Evolutionary conservation across 495 filamentous ascomycete genomes (phyloP), one percentile per base, ranked within the genome.

Genomic region (Penicillium taxi): DNA sequence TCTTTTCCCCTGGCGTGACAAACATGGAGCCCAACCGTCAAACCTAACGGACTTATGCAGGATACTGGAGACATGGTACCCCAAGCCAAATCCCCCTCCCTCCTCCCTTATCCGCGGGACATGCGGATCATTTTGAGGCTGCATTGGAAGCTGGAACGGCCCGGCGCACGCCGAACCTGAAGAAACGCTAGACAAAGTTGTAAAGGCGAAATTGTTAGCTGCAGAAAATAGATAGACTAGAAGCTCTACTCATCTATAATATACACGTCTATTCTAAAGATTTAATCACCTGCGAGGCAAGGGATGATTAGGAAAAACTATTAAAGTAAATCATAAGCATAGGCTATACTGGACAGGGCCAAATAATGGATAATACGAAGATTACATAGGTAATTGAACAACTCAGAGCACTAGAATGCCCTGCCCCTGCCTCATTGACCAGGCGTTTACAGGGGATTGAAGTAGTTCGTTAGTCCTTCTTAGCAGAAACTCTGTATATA

Each of bases 71-170:
- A 53, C 52, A 58, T 53, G 51, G 52, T 41, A 58, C 49, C 51
- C 58, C 50, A 53, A 63, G 56, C 59, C 45, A 52, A 45, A 54
- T 50, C 44, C 45, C 44, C 56, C 54, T 46, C 56, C 49, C 44
- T 44, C 45, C 18, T 25, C 30, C 18, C 15, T 26, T 54, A 58
- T 61, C 60, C 40, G 50, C 51, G 57, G 58, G 56, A 59, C 45
- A 57, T 67, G 66, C 66, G 64, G 63, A 68, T 67, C 64, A 67
- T 66, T 55, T 50, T 61, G 33, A 67, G 66, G 63, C 66, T 70
- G 66, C 66, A n/a, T n/a, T n/a, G n/a, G n/a, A 67, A 64, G 58
- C 63, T 62, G 66, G 66, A 61, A 65, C 66, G 66, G 66, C 51
- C 66, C 66, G 66, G 56, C 61, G 66, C 64, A 69, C 63, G 59